Evolutionary conservation across 2,329 filamentous ascomycete genomes (phyloP).

Genomic region (Mycosphaerella arachidis): DNA sequence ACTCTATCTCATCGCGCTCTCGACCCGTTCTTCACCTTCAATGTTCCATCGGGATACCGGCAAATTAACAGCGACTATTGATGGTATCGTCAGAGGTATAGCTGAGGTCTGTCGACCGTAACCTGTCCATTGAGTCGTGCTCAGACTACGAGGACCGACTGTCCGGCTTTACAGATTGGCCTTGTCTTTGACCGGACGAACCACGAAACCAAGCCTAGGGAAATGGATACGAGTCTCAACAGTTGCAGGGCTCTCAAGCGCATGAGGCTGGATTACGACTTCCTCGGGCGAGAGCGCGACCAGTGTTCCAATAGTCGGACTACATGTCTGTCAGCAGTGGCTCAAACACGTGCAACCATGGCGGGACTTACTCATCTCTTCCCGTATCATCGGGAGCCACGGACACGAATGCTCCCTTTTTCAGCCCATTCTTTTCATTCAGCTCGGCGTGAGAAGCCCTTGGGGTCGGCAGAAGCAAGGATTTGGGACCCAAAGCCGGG

Average conservation of each 20-base stretch:
- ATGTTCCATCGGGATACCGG: background rate
- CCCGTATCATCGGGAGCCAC: slow-evolving; percentile 41
- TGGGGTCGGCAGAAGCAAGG: slow-evolving; percentile 31
- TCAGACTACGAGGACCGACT: background rate
- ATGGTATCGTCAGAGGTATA: no score
- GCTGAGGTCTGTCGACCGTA: no score
- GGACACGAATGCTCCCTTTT: slow-evolving; percentile 29
- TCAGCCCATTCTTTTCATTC: slow-evolving; percentile 31
- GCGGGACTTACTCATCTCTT: slow-evolving; percentile 26
- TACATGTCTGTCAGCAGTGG: slow-evolving; percentile 2
- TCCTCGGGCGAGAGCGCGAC: slow-evolving; percentile 39
- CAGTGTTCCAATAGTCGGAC: slow-evolving; percentile 36
- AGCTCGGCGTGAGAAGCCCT: slow-evolving; percentile 25
- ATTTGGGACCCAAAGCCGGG: slow-evolving; percentile 21
- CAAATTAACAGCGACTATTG: background rate
- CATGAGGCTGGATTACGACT: slow-evolving; percentile 35
- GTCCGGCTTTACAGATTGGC: slow-evolving; percentile 22
- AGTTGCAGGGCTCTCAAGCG: slow-evolving; percentile 24
- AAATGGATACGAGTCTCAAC: slow-evolving; percentile 39
- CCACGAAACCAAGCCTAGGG: slow-evolving; percentile 38
- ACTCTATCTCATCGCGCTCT: background rate
- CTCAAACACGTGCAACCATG: background rate
- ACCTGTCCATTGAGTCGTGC: no score
- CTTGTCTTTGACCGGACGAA: slow-evolving; percentile 24
- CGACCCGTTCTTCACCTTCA: background rate